phyloP scores from a whole-genome alignment of 768 basidiomycete genomes.

The Suillus ampliporus region DNA sequence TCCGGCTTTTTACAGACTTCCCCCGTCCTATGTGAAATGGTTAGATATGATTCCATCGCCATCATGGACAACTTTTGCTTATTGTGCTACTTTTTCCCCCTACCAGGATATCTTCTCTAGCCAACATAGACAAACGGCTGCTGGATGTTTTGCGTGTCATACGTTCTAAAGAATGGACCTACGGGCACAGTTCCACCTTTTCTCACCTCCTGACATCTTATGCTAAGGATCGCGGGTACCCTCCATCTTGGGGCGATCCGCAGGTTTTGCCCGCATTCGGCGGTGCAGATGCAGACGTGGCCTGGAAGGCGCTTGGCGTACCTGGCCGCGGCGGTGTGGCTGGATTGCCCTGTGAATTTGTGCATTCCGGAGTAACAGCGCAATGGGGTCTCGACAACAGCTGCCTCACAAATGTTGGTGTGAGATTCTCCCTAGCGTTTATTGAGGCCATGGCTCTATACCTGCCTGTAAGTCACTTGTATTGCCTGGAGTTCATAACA shows the following conservation, averaged over 20 bases:
- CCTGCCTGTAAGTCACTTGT: slow-evolving; percentile 60
- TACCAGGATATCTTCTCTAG: slow-evolving; percentile 67
- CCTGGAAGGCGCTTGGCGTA: slow-evolving; percentile 65
- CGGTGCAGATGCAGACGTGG: slow-evolving; percentile 51
- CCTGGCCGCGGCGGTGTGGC: slow-evolving; percentile 58
- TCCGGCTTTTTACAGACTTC: slow-evolving; percentile 36
- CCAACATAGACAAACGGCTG: slow-evolving; percentile 67
- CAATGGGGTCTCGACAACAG: slow-evolving; percentile 54
- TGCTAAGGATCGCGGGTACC: slow-evolving; percentile 61
- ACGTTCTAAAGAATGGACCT: slow-evolving; percentile 64
- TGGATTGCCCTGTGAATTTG: slow-evolving; percentile 77
- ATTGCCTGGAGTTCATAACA: neutral
- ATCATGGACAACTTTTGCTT: neutral
- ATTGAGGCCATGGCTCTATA: slow-evolving; percentile 68
- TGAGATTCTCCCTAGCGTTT: slow-evolving; percentile 64
- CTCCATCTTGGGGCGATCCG: slow-evolving; percentile 69
- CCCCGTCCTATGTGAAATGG: slow-evolving; percentile 65
- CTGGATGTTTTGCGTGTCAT: slow-evolving; percentile 58
- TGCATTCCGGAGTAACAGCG: slow-evolving; percentile 63
- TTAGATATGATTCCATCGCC: slow-evolving; percentile 17
- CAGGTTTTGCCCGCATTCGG: slow-evolving; percentile 64
- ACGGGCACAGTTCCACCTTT: slow-evolving; percentile 49
- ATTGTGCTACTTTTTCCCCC: neutral
- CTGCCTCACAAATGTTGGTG: slow-evolving; percentile 61
- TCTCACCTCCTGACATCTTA: slow-evolving; percentile 49